Conservation (phyloP, 2,329 filamentous ascomycete species). For the Trichoderma sp. region DNA sequence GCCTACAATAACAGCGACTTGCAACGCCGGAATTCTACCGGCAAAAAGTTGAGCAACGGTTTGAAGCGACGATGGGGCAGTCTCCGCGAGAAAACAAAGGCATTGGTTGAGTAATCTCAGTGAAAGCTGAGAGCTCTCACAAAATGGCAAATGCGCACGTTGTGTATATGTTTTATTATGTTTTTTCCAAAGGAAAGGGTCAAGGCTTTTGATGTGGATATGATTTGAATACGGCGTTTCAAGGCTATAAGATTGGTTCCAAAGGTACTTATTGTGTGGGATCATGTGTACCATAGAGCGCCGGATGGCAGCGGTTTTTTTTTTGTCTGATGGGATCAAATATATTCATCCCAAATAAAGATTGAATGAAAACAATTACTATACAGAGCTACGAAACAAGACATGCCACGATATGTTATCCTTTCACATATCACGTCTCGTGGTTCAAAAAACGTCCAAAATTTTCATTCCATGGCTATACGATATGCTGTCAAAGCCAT, state of each 20-base stretch:
- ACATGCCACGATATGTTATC: not conserved
- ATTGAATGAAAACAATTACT: not conserved
- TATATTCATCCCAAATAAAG: not conserved
- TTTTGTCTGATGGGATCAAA: not conserved
- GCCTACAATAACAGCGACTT: slow-evolving; percentile 32
- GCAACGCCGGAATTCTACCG: slow-evolving; percentile 47
- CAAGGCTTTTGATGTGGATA: not conserved
- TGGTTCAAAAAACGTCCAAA: not conserved
- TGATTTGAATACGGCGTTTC: not conserved
- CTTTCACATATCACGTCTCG: not conserved
- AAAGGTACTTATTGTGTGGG: not conserved
- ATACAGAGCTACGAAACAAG: not conserved
- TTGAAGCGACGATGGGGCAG: slow-evolving; percentile 59
- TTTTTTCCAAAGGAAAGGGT: not conserved
- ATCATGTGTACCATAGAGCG: not conserved
- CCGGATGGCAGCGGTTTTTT: not conserved
- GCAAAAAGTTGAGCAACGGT: slow-evolving; percentile 53
- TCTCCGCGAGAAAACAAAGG: slow-evolving; percentile 47
- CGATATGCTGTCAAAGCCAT: not conserved
- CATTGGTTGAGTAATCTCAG: not conserved
- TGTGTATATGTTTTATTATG: not conserved
- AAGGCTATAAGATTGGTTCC: not conserved
- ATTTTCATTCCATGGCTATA: not conserved
- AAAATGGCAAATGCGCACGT: not conserved
- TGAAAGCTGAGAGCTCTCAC: not conserved